These are phyloP conservation scores for Fonsecaea pedrosoi DNA, from an alignment of 2,329 filamentous ascomycete genomes.

Conservation along the genomic window DNA sequence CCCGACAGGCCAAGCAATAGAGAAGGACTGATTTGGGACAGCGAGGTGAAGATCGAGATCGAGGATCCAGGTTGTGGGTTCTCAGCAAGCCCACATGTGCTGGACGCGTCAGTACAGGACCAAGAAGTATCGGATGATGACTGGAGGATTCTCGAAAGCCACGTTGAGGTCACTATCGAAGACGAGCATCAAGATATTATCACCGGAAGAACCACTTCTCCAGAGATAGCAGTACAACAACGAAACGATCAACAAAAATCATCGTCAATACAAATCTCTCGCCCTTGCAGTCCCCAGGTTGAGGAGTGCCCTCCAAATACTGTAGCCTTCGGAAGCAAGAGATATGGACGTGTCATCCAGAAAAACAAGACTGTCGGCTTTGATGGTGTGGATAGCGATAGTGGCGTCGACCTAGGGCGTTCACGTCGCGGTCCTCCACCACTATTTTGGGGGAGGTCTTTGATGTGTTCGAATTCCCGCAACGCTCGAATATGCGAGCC, in stretches of 20 bases:
- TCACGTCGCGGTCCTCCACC: constrained; percentile 1
- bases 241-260: constrained; percentile 6
- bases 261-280: constrained; percentile 11
- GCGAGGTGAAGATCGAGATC: constrained; percentile 38
- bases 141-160: constrained; percentile 32
- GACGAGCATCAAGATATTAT: constrained; percentile 18
- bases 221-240: constrained; percentile 9
- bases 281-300: background rate
- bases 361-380: constrained; percentile 15
- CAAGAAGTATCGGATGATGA: constrained; percentile 12
- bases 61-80: constrained; percentile 15
- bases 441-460: constrained; percentile 22
- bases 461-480: constrained; percentile 14
- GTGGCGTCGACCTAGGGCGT: constrained; percentile 5
- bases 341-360: constrained; percentile 19
- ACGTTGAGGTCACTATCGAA: constrained; percentile 33
- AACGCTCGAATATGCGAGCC: background rate
- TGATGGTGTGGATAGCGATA: constrained; percentile 27
- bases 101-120: background rate
- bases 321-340: constrained; percentile 5
- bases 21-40: constrained; percentile 38
- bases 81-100: background rate
- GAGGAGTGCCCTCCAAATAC: background rate
- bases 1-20: constrained; percentile 1
- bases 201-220: constrained; percentile 17